Evolutionary conservation across 768 basidiomycete genomes (phyloP), one percentile per base, ranked within the genome.

Genomic region (Hygrophoropsis aurantiaca): DNA sequence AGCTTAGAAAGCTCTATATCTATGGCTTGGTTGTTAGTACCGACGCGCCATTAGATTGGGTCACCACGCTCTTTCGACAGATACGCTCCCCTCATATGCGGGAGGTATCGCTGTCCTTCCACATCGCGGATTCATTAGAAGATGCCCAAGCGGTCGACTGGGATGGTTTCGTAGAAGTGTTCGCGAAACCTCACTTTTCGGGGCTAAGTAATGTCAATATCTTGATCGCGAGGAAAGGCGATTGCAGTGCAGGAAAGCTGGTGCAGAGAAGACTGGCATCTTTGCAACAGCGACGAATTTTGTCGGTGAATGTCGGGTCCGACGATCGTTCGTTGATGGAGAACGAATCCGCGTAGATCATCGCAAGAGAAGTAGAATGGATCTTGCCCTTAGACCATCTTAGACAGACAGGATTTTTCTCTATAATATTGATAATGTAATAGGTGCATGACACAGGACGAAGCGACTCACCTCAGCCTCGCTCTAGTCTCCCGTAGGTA

Each of bases 21-120:
- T 68, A 68, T 46, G 64, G 61, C 5, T 58, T 66, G 9, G 56
- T 66, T 11, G 55, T 67, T 37, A 64, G 61, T 16, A 61, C 65
- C 23, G 64, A 61, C 34, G 58, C 65, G 5, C 60, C 46, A 2
- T 39, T 26, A 16, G 57, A 61, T 42, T 55, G 55, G 9, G 54
- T 66, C 11, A 66, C 64, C 4, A 42, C 21, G 13, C 59, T 66
- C 15, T 55, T 67, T 10, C 53, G 59, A 0, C 57, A 56, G 23
- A 61, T 66, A 5, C 47, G 35, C 24, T 64, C 66, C 5, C 36
- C 36, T 53, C 54, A 3, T 44, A 64, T 68, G 53, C 66, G 58
- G 8, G 55, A 62, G 32, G 47, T 66, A 6, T 67, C 66, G 21
- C 46, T 65, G 3, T 65, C 63, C 5, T 34, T 65, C 35, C 59